Evolutionary conservation across 768 basidiomycete genomes (phyloP).

Genomic region (Suillus discolor): DNA sequence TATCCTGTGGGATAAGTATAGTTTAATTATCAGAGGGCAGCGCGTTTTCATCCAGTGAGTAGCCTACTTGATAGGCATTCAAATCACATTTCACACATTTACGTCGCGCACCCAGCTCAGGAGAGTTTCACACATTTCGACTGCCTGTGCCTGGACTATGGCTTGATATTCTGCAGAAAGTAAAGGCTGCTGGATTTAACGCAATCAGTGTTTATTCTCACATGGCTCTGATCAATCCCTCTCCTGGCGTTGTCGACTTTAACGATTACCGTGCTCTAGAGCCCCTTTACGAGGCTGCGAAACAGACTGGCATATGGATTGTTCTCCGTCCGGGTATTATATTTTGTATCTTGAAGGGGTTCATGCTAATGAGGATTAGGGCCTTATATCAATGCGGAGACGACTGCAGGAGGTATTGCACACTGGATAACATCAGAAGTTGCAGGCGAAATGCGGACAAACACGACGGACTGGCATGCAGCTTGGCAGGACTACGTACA

Average conservation of each 20-base stretch:
- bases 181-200: constrained; percentile 75
- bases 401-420: constrained; percentile 72
- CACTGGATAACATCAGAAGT: constrained; percentile 74
- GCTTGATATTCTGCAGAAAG: constrained; percentile 68
- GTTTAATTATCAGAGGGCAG: constrained; percentile 68
- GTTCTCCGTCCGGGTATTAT: constrained; percentile 72
- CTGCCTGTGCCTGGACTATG: constrained; percentile 54
- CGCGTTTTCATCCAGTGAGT: constrained; percentile 73
- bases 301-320: constrained; percentile 74
- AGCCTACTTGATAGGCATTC: background rate
- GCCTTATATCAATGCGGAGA: constrained; percentile 79
- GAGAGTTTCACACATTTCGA: constrained; percentile 7
- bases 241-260: constrained; percentile 52
- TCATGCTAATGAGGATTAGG: constrained; percentile 42
- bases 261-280: constrained; percentile 53
- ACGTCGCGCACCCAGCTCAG: constrained; percentile 51
- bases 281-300: constrained; percentile 75
- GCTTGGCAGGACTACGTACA: constrained; percentile 77
- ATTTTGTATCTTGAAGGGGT: constrained; percentile 14
- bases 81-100: background rate
- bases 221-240: constrained; percentile 68
- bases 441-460: constrained; percentile 69
- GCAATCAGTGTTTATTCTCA: constrained; percentile 78
- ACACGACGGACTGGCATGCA: constrained; percentile 34
- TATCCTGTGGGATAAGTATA: constrained; percentile 69